Evolutionary conservation across 2,329 filamentous ascomycete species (phyloP).

Genomic region (Malbranchea zuffiana): DNA sequence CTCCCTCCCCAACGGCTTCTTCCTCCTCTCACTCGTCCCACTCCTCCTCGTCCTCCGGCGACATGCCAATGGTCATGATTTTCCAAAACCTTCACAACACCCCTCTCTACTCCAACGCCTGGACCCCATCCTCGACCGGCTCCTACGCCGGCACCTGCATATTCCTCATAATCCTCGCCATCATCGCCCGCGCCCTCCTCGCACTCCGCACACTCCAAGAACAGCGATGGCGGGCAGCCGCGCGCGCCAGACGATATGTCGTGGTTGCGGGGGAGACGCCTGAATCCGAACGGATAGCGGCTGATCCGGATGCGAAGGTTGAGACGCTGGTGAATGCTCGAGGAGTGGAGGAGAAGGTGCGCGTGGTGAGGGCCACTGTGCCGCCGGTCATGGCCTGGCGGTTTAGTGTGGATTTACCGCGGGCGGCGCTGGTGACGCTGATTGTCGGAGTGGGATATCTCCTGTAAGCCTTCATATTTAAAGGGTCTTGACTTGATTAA

Average conservation of each 20-base stretch:
- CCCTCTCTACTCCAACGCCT: slow-evolving; percentile 55
- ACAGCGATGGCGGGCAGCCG: slow-evolving; percentile 57
- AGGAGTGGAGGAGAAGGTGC: slow-evolving; percentile 69
- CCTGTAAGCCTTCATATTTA: slow-evolving; percentile 51
- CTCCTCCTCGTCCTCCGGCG: neutral
- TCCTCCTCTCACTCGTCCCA: too few relatives aligned
- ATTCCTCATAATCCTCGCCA: slow-evolving; percentile 69
- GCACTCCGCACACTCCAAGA: slow-evolving; percentile 54
- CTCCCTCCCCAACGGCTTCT: slow-evolving; percentile 11
- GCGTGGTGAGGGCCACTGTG: slow-evolving; percentile 54
- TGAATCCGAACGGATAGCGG: slow-evolving; percentile 46
- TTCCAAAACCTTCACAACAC: slow-evolving; percentile 46
- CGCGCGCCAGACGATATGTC: slow-evolving; percentile 66
- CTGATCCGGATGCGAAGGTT: slow-evolving; percentile 51
- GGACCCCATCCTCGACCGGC: slow-evolving; percentile 61
- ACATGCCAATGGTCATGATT: slow-evolving; percentile 30
- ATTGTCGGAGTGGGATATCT: slow-evolving; percentile 72
- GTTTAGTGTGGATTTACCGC: slow-evolving; percentile 64
- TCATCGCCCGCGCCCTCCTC: slow-evolving; percentile 58
- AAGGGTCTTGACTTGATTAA: slow-evolving; percentile 3
- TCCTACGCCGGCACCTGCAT: slow-evolving; percentile 83
- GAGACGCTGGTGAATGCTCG: slow-evolving; percentile 59
- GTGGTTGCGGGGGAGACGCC: slow-evolving; percentile 55
- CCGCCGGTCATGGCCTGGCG: slow-evolving; percentile 58
- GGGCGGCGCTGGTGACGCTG: slow-evolving; percentile 59